Base-by-base conservation (phyloP, 129 eudicot genomes). In the Oenanthe sinensis region DNA sequence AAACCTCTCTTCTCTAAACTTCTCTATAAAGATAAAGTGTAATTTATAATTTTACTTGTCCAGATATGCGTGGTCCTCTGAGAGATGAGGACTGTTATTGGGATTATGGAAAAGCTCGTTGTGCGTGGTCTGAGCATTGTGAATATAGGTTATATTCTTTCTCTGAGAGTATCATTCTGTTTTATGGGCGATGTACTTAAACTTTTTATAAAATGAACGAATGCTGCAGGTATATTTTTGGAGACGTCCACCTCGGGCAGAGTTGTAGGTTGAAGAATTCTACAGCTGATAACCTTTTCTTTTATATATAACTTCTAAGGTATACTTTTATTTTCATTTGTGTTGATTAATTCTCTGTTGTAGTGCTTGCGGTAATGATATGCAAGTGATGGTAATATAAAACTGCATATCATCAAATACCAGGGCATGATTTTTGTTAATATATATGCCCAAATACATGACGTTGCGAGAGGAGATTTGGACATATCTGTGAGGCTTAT, bases 91-190 rank as follows among this genome's bases (percentile, higher is more conserved):
- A 93, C 78, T 93, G 98, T 71, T 93, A 87, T 71, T 93, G 98
- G 97, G 98, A 93, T 79, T 93, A 93, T 78, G 98, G 90, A 71
- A 93, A 91, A 86, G 97, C 98, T 82, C 91, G 98, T 69, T 93
- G 98, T 77, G 97, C 98, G 63, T 93, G 96, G 97, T 69, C 97
- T 28, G 93, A 93, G 74, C 87, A 93, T 80, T 93, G 98, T 87
- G 98, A 91, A 93, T 93, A 93, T 79, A 91, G 98, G 98, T 93
- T 37, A 43, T 22, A 26, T 71, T 72, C 47, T 39, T 77, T 49
- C 65, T 62, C 42, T 24, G 26, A 22, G 47, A 81, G 55, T 67
- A 67, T 42, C 55, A 77, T 62, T 44, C 36, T 40, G 8, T 71
- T 72, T 42, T 37, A n/a, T 4, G 2, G 78, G 69, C 14, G 2